Conservation (phyloP, 2,329 filamentous ascomycete species). For the Rhinocladiella similis region DNA sequence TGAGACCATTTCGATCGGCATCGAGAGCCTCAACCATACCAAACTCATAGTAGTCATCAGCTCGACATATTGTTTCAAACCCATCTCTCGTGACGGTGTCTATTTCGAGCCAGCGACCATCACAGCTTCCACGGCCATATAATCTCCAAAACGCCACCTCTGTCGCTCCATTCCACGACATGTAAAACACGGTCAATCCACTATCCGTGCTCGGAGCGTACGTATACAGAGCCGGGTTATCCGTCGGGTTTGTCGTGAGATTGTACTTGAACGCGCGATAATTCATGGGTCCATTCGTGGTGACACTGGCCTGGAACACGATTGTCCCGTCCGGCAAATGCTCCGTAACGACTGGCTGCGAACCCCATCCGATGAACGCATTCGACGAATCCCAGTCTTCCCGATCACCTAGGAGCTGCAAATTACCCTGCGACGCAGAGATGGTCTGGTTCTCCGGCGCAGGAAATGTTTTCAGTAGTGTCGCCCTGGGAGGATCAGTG, state of each 20-base stretch:
- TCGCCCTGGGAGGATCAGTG: constrained; percentile 40
- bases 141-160: constrained; percentile 43
- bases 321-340: constrained; percentile 36
- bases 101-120: constrained; percentile 31
- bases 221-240: constrained; percentile 3
- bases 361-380: constrained; percentile 43
- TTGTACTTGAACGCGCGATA: constrained; percentile 41
- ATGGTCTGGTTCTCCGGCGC: constrained; percentile 55
- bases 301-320: constrained; percentile 38
- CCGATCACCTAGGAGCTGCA: constrained; percentile 31
- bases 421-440: constrained; percentile 44
- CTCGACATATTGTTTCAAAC: constrained; percentile 38
- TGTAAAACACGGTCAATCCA: constrained; percentile 30
- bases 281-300: constrained; percentile 37
- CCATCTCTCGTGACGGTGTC: constrained; percentile 35
- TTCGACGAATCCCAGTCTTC: constrained; percentile 30
- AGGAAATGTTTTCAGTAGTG: constrained; percentile 59
- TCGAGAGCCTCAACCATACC: constrained; percentile 19
- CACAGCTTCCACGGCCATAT: constrained; percentile 23
- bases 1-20: constrained; percentile 4
- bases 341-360: constrained; percentile 40
- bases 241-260: background rate
- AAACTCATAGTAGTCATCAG: constrained; percentile 6
- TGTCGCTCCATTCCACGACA: constrained; percentile 51
- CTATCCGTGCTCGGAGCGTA: background rate